Base-by-base conservation (phyloP, 2,329 filamentous ascomycete species). In the Pseudogymnoascus sp. region DNA sequence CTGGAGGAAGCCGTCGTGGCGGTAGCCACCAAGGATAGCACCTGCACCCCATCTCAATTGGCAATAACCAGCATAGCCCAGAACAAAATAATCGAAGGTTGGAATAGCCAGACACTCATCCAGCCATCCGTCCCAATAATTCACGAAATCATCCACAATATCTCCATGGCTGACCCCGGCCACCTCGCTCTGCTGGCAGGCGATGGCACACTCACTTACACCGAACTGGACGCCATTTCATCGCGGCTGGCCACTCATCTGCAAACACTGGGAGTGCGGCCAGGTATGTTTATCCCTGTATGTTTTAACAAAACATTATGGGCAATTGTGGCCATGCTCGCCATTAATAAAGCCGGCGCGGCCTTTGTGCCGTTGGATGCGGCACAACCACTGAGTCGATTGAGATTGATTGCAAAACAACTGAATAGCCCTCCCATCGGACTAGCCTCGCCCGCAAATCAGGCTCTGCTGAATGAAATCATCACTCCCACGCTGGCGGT, bases 291-390 rank as follows among this genome's bases (percentile, higher is more conserved):
- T 3, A 66, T 71, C 6, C 67, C 66, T 10, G 36, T 71, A 1
- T 69, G 63, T 36, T 69, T 68, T 37, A 66, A 71, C 26, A 71
- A 71, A 51, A 67, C 68, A 0, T 42, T 39, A 14, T 71, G 65
- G 57, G 62, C 65, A n/a, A 60, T 68, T 26, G 65, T 71, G 12
- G 63, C 66, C 10, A 65, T 69, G 61, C 63, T 71, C 4, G 67
- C 51, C 16, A 66, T 71, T 3, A 26, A 69, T 8, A 67, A 68
- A 63, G 67, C 69, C 42, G 70, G 70, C 3, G 68, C 64, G 31
- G 68, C 67, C 5, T 72, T 68, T 23, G 68, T 73, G 40, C 65
- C 69, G 11, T 60, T 74, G 8, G 70, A 73, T 61, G 66, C 72
- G 5, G 66, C 62, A 7, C 67, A 72, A 40, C 72, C 73, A 4